A percentile compares a stretch with the other conserved stretches of the same genome.
These are phyloP conservation scores for Russula abietina DNA, from an alignment of 768 basidiomycete species.

Conservation along the genomic window DNA sequence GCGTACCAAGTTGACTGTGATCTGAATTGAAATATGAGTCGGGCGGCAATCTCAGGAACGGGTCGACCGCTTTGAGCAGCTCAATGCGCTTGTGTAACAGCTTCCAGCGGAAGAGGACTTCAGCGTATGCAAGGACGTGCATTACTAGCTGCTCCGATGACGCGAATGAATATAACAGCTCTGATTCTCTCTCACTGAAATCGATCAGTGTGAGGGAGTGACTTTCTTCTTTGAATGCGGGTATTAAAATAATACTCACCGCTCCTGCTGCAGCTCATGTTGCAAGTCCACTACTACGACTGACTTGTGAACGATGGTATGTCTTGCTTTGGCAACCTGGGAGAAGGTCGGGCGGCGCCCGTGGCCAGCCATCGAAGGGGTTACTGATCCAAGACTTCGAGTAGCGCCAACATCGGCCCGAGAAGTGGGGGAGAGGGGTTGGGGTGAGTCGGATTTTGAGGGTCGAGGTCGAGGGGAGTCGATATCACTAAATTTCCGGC, in stretches of 20 bases:
- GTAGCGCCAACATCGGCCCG: slow-evolving; percentile 40
- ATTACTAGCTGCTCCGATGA: slow-evolving; percentile 37
- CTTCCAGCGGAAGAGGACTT: slow-evolving; percentile 69
- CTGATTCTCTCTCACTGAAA: slow-evolving; percentile 5
- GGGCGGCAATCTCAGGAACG: slow-evolving; percentile 9
- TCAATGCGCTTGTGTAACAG: slow-evolving; percentile 65
- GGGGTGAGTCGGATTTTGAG: slow-evolving; percentile 13
- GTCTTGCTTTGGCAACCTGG: slow-evolving; percentile 35
- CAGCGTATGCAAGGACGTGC: slow-evolving; percentile 69
- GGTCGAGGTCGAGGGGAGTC: slow-evolving; percentile 4
- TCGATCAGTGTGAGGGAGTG: not conserved
- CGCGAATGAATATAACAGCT: not conserved
- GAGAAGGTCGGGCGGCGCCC: slow-evolving; percentile 38
- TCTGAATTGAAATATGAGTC: slow-evolving; percentile 20
- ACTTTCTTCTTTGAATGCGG: too few species aligned
- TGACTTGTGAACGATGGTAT: slow-evolving; percentile 35
- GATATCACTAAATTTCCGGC: slow-evolving; percentile 12
- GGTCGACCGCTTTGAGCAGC: slow-evolving; percentile 58
- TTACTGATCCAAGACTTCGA: slow-evolving; percentile 7
- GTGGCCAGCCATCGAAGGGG: slow-evolving; percentile 6
- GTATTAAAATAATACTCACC: slow-evolving; percentile 9
- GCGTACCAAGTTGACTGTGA: slow-evolving; percentile 25
- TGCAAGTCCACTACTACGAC: slow-evolving; percentile 32
- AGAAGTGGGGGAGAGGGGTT: not conserved
- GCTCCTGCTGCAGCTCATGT: slow-evolving; percentile 20